Conservation (phyloP, 2,329 filamentous ascomycete species). For the Aspergillus persii region DNA sequence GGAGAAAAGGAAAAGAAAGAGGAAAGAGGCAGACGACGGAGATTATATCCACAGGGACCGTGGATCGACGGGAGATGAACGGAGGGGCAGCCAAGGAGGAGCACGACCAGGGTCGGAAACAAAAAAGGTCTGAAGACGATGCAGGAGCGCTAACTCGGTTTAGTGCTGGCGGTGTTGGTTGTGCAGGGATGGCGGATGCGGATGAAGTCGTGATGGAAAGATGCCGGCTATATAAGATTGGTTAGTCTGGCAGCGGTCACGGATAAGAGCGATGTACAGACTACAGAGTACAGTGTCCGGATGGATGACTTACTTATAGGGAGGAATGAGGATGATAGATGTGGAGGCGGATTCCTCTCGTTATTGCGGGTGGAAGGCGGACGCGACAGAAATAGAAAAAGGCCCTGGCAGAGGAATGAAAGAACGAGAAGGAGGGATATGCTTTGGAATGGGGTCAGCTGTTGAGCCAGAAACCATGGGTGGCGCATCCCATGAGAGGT, state of each 20-base stretch:
- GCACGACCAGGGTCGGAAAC: conserved; percentile 2
- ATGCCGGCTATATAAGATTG: background rate
- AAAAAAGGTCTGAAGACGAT: background rate
- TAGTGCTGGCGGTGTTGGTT: background rate
- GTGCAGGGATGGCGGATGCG: background rate
- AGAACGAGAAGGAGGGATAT: background rate
- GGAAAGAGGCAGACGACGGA: background rate
- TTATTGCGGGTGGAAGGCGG: background rate
- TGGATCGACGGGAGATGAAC: background rate
- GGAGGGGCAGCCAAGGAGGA: conserved; percentile 1
- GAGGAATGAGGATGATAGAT: too few relatives aligned
- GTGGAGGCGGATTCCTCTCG: too few relatives aligned
- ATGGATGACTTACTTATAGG: background rate
- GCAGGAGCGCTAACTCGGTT: background rate
- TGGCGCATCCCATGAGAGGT: conserved; percentile 1
- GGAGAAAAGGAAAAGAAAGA: background rate
- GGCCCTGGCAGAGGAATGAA: background rate
- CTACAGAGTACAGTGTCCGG: too few relatives aligned
- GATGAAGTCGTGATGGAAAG: background rate
- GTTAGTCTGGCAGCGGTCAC: background rate
- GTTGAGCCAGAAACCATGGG: background rate
- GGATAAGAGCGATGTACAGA: too few relatives aligned
- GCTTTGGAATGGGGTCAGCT: background rate
- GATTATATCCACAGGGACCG: background rate
- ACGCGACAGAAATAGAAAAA: conserved; percentile 3